Evolutionary conservation across 208 protist genomes (phyloP).

Genomic region (Trypanosoma scelopori): DNA sequence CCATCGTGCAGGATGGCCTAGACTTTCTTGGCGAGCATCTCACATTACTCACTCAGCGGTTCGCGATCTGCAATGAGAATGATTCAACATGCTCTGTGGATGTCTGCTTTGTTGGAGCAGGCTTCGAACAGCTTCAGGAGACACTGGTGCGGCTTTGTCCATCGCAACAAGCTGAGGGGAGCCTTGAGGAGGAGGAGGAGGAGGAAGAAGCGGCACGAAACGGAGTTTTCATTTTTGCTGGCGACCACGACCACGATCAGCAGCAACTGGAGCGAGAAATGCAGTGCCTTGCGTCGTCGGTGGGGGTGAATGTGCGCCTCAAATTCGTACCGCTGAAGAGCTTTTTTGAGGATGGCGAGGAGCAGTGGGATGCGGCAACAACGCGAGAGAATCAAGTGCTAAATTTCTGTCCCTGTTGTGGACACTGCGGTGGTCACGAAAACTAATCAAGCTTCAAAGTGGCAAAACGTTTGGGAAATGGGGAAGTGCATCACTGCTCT

Average conservation of each 20-base stretch:
- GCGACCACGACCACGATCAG: constrained; percentile 41
- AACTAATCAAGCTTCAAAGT: not conserved
- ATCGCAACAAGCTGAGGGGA: not conserved
- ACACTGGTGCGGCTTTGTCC: constrained; percentile 5
- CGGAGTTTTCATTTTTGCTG: constrained; percentile 36
- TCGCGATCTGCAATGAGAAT: constrained; percentile 4
- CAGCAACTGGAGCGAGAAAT: constrained; percentile 3
- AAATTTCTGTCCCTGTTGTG: constrained; percentile 86
- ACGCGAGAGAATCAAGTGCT: constrained; percentile 55
- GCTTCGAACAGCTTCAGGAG: constrained; percentile 15
- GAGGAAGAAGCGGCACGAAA: too few relatives aligned
- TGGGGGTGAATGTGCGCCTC: constrained; percentile 17
- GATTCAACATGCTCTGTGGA: not conserved
- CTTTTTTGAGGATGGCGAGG: constrained; percentile 62
- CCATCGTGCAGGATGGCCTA: constrained; percentile 32
- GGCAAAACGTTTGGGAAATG: constrained; percentile 1
- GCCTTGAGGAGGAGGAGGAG: not conserved
- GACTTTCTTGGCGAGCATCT: constrained; percentile 74
- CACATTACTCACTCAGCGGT: constrained; percentile 27
- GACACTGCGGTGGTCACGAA: constrained; percentile 36
- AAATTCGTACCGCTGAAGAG: constrained; percentile 50
- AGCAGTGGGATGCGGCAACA: constrained; percentile 69
- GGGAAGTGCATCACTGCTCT: not conserved
- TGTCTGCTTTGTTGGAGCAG: constrained; percentile 34
- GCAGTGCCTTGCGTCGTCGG: constrained; percentile 19